Percentiles rank a stretch among this genome's conserved stretches.
Conservation (phyloP, 1,139 yeast genomes). For the Pichia sp. region DNA sequence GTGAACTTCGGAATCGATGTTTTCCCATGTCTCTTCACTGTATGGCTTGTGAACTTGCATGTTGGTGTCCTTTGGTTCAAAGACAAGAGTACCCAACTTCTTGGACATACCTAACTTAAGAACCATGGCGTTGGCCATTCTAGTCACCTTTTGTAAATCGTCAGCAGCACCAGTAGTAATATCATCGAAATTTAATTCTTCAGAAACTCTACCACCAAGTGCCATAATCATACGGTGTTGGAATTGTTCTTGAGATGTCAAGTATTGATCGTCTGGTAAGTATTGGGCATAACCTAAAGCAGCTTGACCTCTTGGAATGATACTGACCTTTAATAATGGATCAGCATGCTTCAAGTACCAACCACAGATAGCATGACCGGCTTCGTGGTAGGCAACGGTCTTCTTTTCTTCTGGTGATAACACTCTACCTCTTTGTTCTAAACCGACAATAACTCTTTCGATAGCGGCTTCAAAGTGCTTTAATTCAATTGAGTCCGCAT, state of each 20-base stretch:
- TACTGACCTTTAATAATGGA: conserved; percentile 93
- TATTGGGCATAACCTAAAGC: conserved; percentile 85
- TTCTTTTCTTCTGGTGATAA: conserved; percentile 70
- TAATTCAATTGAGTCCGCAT: conserved; percentile 52
- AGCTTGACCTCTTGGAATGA: conserved; percentile 89
- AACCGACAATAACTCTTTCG: conserved; percentile 79
- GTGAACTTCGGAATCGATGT: conserved; percentile 66
- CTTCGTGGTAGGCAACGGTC: conserved; percentile 83
- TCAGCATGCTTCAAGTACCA: conserved; percentile 91
- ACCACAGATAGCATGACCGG: conserved; percentile 97
- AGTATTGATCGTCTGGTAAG: conserved; percentile 72
- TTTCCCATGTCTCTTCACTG: conserved; percentile 65
- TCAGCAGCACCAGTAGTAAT: conserved; percentile 83
- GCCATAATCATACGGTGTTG: conserved; percentile 79
- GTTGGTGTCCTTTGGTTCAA: conserved; percentile 26
- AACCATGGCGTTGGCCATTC: conserved; percentile 78
- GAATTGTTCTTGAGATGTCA: conserved; percentile 64
- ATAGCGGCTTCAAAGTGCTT: conserved; percentile 77
- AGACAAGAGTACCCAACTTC: conserved; percentile 48
- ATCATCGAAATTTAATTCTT: conserved; percentile 72
- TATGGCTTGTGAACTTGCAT: conserved; percentile 45
- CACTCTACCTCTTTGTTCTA: conserved; percentile 69
- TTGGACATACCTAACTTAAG: conserved; percentile 74
- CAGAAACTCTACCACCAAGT: conserved; percentile 77
- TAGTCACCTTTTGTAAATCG: conserved; percentile 76